phyloP scores from a whole-genome alignment of 306 rosid genomes.

The Begonia fuchsioides region DNA sequence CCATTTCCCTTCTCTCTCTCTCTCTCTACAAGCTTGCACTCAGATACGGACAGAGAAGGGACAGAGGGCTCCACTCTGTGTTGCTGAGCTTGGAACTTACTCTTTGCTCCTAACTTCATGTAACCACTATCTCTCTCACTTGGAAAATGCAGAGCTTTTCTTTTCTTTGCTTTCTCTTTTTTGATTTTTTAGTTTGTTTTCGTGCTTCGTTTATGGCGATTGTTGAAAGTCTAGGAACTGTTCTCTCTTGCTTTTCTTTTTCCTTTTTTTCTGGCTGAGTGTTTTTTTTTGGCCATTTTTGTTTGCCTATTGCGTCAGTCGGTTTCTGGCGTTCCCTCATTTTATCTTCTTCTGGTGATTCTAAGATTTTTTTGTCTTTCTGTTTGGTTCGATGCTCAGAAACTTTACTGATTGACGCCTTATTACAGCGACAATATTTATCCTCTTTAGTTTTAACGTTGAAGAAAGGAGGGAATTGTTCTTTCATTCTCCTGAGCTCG shows the following conservation, averaged over 20 bases:
- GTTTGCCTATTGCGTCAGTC: background rate
- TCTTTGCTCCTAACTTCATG: background rate
- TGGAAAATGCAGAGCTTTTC: background rate
- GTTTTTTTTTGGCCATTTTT: background rate
- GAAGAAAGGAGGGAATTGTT: background rate
- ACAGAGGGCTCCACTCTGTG: background rate
- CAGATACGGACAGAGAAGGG: background rate
- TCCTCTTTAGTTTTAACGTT: background rate
- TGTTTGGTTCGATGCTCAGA: background rate
- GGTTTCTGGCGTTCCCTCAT: background rate
- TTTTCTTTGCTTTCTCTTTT: background rate
- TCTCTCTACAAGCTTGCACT: background rate
- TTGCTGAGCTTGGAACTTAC: background rate
- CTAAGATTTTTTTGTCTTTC: background rate
- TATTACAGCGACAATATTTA: background rate
- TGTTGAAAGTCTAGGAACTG: too few species aligned
- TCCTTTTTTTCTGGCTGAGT: background rate
- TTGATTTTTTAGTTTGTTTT: background rate
- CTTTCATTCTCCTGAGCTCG: background rate
- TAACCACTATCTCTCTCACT: conserved; percentile 1
- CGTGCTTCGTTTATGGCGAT: background rate
- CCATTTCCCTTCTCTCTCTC: conserved; percentile 7
- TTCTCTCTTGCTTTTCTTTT: background rate
- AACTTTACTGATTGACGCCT: background rate
- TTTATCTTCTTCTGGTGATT: background rate